phyloP scores from a whole-genome alignment of 225 moss, liverwort and hornwort genomes.

The Physcomitrium patens region DNA sequence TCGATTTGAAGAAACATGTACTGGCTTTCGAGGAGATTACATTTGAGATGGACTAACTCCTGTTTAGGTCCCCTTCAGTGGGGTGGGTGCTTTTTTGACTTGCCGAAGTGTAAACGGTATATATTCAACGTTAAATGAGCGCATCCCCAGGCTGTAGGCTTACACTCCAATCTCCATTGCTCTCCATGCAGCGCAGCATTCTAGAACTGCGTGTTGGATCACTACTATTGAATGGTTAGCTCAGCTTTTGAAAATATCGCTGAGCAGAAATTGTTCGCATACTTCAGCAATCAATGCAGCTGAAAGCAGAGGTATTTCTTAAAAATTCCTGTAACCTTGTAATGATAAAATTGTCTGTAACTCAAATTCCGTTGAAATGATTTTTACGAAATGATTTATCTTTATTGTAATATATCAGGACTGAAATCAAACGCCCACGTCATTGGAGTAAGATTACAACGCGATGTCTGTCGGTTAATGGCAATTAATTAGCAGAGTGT shows the following conservation, averaged over 20 bases:
- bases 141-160: constrained; percentile 32
- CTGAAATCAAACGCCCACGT: constrained; percentile 36
- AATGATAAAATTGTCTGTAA: too few relatives aligned
- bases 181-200: too few relatives aligned
- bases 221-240: neutral
- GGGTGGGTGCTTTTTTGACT: constrained; percentile 25
- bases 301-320: neutral
- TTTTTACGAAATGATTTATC: neutral
- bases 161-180: too few relatives aligned
- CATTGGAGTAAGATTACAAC: constrained; percentile 48
- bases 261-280: too few relatives aligned
- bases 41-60: constrained; percentile 8
- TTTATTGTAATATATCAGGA: constrained; percentile 7
- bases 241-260: too few relatives aligned
- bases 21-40: neutral
- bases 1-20: too few relatives aligned
- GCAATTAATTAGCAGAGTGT: neutral
- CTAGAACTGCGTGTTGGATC: neutral
- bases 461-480: constrained; percentile 37
- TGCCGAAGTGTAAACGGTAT: constrained; percentile 21
- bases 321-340: neutral
- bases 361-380: too few relatives aligned
- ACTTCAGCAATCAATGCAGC: too few relatives aligned
- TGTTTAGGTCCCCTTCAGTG: constrained; percentile 25
- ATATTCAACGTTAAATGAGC: constrained; percentile 26